Evolutionary conservation across 768 basidiomycete genomes (phyloP), one percentile per base, ranked within the genome.

Genomic region (Lactarius trivialis): DNA sequence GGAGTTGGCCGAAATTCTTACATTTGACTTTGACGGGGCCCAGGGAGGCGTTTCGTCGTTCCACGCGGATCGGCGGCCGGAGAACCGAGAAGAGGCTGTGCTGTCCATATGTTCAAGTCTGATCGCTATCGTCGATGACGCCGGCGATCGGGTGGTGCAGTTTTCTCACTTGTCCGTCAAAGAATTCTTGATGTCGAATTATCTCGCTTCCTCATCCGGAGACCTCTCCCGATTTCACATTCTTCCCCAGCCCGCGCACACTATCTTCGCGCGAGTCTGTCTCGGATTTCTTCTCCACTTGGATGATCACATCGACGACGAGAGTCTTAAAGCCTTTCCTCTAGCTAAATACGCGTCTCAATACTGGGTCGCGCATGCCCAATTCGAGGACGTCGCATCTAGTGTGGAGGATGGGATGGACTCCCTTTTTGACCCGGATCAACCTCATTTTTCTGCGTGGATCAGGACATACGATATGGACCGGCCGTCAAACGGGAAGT

Each of bases 391-490:
- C n/a, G 55, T 56, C n/a, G 41, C 55, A 12, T 43, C 41, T 21
- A 19, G 11, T 2, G 5, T 43, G 21, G 33, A 53, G 15, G 58
- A 34, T 1, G 51, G 24, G 24, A 28, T 60, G 21, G 7, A 26
- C 33, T 33, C 37, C 19, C 58, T 60, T 4, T 53, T 60, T 24
- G 58, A 60, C 28, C 19, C 12, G 7, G 51, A 60, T 32, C 43
- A 43, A 4, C 58, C 58, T 26, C 58, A 60, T 12, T 53, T 60
- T 17, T 4, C 39, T 4, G 28, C 30, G 17, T 53, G 58, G 58
- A 17, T 53, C 33, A 41, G 21, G 58, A 53, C 53, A 19, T 32
- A 60, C 36, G 36, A 58, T 26, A 17, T 17, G 21, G 50, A 60
- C 9, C 1, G 2, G 7, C 45, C 14, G 21, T 48, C 45, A 24